These are phyloP conservation scores for Coprinopsis sp. DNA, from an alignment of 768 basidiomycete species.

Conservation along the genomic window DNA sequence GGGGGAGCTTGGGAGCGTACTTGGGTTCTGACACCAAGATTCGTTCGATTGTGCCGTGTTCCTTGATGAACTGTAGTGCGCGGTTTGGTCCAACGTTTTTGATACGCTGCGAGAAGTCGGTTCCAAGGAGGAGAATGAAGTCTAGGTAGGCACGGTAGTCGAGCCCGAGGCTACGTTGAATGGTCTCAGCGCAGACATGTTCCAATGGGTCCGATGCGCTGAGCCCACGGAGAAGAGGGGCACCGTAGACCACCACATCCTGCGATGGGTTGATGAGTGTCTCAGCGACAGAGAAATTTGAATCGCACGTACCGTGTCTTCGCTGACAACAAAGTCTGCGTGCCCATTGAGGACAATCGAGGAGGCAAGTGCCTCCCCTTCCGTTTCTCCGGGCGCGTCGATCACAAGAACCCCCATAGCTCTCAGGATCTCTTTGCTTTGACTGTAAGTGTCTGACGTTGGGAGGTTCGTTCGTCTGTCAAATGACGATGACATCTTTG, in stretches of 20 bases:
- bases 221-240: conserved; percentile 75
- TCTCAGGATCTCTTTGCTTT: conserved; percentile 61
- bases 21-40: conserved; percentile 50
- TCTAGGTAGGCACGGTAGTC: conserved; percentile 63
- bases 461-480: conserved; percentile 58
- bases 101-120: conserved; percentile 86
- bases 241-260: conserved; percentile 83
- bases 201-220: conserved; percentile 54
- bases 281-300: conserved; percentile 1
- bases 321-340: conserved; percentile 87
- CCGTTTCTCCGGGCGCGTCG: conserved; percentile 61
- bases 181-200: conserved; percentile 56
- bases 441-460: conserved; percentile 58
- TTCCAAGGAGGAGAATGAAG: conserved; percentile 83
- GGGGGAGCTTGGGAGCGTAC: conserved; percentile 45
- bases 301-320: conserved; percentile 74
- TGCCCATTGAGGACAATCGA: conserved; percentile 67
- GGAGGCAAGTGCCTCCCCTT: conserved; percentile 85
- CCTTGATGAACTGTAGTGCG: conserved; percentile 71
- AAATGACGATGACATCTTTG: conserved; percentile 59
- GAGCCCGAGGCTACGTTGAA: conserved; percentile 57
- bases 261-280: conserved; percentile 21
- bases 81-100: conserved; percentile 74
- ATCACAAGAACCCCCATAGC: conserved; percentile 85
- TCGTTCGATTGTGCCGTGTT: conserved; percentile 68